Percentiles rank a stretch among this genome's conserved stretches.
phyloP scores from a whole-genome alignment of 2,329 filamentous ascomycete species.

The Ustilaginoidea virens region DNA sequence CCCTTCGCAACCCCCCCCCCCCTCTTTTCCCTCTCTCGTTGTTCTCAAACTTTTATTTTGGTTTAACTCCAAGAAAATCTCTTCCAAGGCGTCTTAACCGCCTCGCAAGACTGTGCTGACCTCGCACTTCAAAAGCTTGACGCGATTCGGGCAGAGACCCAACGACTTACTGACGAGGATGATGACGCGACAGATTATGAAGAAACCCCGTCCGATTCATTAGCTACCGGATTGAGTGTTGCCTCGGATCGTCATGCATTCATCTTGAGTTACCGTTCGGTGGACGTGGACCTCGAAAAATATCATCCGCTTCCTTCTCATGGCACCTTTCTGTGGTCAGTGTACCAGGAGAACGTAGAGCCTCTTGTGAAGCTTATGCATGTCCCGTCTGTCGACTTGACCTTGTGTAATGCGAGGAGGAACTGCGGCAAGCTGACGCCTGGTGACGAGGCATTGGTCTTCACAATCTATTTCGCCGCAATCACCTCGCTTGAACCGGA shows the following conservation, averaged over 20 bases:
- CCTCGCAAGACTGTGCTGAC: conserved; percentile 1
- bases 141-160: conserved; percentile 32
- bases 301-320: conserved; percentile 52
- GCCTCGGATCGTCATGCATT: conserved; percentile 50
- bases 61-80: too few relatives aligned
- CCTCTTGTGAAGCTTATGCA: conserved; percentile 58
- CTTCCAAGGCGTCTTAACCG: too few relatives aligned
- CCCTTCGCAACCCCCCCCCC: too few relatives aligned
- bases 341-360: conserved; percentile 60
- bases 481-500: conserved; percentile 44
- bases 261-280: conserved; percentile 56
- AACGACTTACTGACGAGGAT: conserved; percentile 28
- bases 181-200: conserved; percentile 43
- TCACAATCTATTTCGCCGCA: conserved; percentile 44
- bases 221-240: conserved; percentile 16
- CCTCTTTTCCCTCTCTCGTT: not conserved
- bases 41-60: not conserved
- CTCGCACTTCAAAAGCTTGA: conserved; percentile 15
- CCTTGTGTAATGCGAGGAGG: conserved; percentile 44
- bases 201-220: conserved; percentile 32
- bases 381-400: conserved; percentile 46
- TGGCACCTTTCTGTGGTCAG: conserved; percentile 52
- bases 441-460: conserved; percentile 45
- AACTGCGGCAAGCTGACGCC: conserved; percentile 42
- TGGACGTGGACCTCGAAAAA: conserved; percentile 47